Percentiles rank a stretch among this genome's conserved stretches.
phyloP scores from a whole-genome alignment of 2,329 filamentous ascomycete species.

The Cryphonectria parasitica region DNA sequence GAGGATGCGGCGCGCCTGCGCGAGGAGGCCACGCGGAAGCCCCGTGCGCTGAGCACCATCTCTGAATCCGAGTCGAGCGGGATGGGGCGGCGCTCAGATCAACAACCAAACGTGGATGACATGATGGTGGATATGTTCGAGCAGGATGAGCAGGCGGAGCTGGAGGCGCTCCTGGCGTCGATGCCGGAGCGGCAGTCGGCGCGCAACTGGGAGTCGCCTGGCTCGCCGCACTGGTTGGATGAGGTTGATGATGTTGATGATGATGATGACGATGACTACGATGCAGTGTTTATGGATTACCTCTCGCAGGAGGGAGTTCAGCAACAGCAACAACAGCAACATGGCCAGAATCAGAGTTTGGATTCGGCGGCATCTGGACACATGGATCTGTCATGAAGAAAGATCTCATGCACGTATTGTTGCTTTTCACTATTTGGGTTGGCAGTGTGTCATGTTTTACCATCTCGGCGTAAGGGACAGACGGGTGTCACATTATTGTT shows the following conservation, averaged over 20 bases:
- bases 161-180: slow-evolving; percentile 57
- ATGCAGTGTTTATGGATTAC: slow-evolving; percentile 68
- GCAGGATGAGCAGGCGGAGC: slow-evolving; percentile 56
- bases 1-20: slow-evolving; percentile 50
- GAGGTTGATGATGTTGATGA: slow-evolving; percentile 67
- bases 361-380: slow-evolving; percentile 40
- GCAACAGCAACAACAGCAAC: slow-evolving; percentile 34
- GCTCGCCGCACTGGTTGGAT: slow-evolving; percentile 49
- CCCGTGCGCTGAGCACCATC: slow-evolving; percentile 33
- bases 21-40: slow-evolving; percentile 32
- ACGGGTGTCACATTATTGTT: slow-evolving; percentile 4
- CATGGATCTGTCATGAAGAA: slow-evolving; percentile 51
- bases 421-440: neutral
- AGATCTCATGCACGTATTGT: neutral
- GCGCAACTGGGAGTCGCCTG: slow-evolving; percentile 28
- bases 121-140: slow-evolving; percentile 58
- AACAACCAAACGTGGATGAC: slow-evolving; percentile 45
- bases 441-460: slow-evolving; percentile 10
- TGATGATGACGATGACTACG: slow-evolving; percentile 60
- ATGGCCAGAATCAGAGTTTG: too few relatives aligned
- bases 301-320: slow-evolving; percentile 47
- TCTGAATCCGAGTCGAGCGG: neutral
- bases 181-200: slow-evolving; percentile 38
- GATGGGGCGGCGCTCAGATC: slow-evolving; percentile 7
- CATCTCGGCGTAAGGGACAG: neutral